Base-by-base conservation (phyloP, 2,329 filamentous ascomycete species). In the Triangularia verruculosa region DNA sequence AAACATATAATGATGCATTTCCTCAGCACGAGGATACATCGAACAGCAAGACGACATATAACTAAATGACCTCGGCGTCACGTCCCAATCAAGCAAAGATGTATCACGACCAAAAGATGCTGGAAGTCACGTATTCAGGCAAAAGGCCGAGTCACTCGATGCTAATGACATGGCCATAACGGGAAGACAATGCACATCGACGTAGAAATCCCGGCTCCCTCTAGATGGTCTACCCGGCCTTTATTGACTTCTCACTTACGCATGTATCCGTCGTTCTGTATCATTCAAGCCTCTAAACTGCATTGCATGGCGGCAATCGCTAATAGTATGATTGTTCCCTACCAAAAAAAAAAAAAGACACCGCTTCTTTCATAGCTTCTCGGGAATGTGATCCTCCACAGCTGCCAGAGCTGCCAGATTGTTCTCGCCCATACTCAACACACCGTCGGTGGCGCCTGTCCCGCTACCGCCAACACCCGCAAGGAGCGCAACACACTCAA, bases 401-500 rank as follows among this genome's bases (percentile, higher is more conserved):
- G 78, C 72, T 63, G 82, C 85, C 15, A 85, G 72, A 2, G 82
- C 82, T 1, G 81, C 84, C 39, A 86, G 75, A 70, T 86, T 87
- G 30, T 85, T 82, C 72, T 85, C 80, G 55, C 83, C 79, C 53
- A 82, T 74, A 56, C 74, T 74, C 39, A 75, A 70, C 52, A 78
- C 75, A 12, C 76, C 77, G 1, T 73, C 73, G 7, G 60, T 52
- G 6, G 76, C 72, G n/a, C 75, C 56, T 17, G 64, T 56, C 6
- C 69, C 70, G 11, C 68, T 70, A 1, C 68, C 70, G 2, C 74
- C 76, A 15, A 81, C 79, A 4, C 80, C 82, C 0, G 81, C 81
- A 22, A 89, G 78, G 24, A 89, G 78, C 4, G 84, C 80, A 34
- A 86, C 79, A 64, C 80, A 83, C 68, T 91, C 89, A 70, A 98